A percentile compares a stretch with the other conserved stretches of the same genome.
Evolutionary conservation across 2,329 filamentous ascomycete genomes (phyloP).

Genomic region (Teratosphaeria zuluensis): DNA sequence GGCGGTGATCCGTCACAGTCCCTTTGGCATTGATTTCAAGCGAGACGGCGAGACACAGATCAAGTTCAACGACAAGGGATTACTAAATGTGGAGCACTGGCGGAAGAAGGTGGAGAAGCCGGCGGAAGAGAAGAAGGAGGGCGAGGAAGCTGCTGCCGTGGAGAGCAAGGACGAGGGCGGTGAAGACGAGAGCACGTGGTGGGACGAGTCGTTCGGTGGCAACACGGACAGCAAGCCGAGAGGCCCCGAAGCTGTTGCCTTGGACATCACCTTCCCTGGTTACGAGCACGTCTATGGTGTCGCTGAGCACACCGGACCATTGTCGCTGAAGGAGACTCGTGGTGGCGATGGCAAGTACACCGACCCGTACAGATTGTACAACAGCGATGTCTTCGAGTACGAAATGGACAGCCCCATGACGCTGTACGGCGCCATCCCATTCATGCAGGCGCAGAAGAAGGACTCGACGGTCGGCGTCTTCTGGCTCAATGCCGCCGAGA

Average conservation of each 20-base stretch:
- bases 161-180: constrained; percentile 32
- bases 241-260: constrained; percentile 80
- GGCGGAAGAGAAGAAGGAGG: constrained; percentile 50
- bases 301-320: constrained; percentile 78
- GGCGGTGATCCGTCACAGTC: constrained; percentile 71
- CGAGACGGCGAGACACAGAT: constrained; percentile 73
- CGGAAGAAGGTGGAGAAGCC: constrained; percentile 68
- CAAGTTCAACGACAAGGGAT: constrained; percentile 79
- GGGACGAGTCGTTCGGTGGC: constrained; percentile 93
- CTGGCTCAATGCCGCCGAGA: constrained; percentile 95
- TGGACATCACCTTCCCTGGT: constrained; percentile 86
- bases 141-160: constrained; percentile 31
- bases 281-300: constrained; percentile 93
- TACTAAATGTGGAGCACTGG: constrained; percentile 95
- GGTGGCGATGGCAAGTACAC: constrained; percentile 76
- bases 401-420: constrained; percentile 97
- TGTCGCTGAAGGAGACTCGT: constrained; percentile 83
- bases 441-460: constrained; percentile 95
- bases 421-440: constrained; percentile 89
- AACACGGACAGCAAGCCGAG: constrained; percentile 93
- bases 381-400: constrained; percentile 96
- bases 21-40: constrained; percentile 79
- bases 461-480: constrained; percentile 91
- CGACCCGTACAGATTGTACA: constrained; percentile 91
- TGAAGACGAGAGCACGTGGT: constrained; percentile 85